phyloP scores from a whole-genome alignment of 179 eudicot genomes.

The Beta macrorhiza region DNA sequence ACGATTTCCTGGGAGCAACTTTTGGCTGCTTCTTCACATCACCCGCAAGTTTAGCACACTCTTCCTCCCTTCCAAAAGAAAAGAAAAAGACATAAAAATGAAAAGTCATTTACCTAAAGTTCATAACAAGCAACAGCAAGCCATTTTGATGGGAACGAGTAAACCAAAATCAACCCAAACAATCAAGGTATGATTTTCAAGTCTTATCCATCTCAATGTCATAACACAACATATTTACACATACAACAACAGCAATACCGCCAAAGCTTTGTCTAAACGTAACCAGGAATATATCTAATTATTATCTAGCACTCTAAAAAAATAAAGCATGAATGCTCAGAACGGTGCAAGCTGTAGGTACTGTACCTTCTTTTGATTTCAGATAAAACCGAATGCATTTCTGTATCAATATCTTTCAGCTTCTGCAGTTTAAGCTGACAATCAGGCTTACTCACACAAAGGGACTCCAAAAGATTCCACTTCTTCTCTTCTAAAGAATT shows the following conservation, averaged over 20 bases:
- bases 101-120: neutral
- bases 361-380: constrained; percentile 52
- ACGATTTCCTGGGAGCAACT: constrained; percentile 54
- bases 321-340: neutral
- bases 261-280: neutral
- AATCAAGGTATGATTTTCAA: neutral
- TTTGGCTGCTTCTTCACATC: constrained; percentile 54
- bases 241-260: neutral
- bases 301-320: neutral
- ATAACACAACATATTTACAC: neutral
- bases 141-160: neutral
- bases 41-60: constrained; percentile 39
- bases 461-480: constrained; percentile 42
- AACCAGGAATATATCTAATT: neutral
- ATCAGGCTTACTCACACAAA: constrained; percentile 32
- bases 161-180: neutral
- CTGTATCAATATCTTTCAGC: constrained; percentile 45
- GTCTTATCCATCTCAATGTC: neutral
- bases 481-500: constrained; percentile 43
- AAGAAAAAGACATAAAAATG: neutral
- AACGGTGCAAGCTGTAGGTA: neutral
- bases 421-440: constrained; percentile 40
- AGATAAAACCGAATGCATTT: constrained; percentile 41
- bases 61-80: constrained; percentile 46
- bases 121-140: neutral